Evolutionary conservation across 192 early-diverging fungal genomes (phyloP).

Genomic region (Entomortierella chlamydospora): DNA sequence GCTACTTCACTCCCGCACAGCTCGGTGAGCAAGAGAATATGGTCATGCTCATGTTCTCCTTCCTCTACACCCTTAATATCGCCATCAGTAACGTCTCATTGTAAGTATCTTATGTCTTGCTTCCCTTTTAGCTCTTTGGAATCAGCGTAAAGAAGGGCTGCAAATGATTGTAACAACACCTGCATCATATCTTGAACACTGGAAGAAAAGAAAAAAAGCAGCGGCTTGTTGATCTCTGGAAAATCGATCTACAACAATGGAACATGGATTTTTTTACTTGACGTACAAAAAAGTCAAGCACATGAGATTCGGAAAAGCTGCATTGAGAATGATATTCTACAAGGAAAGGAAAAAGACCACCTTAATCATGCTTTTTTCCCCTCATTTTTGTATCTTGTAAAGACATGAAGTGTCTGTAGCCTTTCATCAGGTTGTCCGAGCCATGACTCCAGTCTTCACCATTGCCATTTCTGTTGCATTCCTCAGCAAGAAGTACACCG

Average conservation of each 20-base stretch:
- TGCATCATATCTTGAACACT: too few species aligned
- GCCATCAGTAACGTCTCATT: conserved; percentile 88
- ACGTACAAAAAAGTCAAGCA: too few species aligned
- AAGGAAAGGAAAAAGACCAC: too few species aligned
- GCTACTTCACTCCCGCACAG: conserved; percentile 63
- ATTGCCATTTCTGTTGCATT: conserved; percentile 72
- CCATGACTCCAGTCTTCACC: conserved; percentile 88
- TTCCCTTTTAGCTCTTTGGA: not conserved
- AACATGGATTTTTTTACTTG: too few species aligned
- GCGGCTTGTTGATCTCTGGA: too few species aligned
- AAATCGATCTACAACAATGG: too few species aligned
- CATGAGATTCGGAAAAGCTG: too few species aligned
- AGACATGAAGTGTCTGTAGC: conserved; percentile 50
- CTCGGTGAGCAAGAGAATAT: conserved; percentile 69
- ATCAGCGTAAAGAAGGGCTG: too few species aligned
- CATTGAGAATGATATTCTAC: not conserved
- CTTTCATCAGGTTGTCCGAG: conserved; percentile 88
- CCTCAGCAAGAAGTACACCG: conserved; percentile 65
- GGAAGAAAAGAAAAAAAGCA: conserved; percentile 5
- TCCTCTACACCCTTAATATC: conserved; percentile 92
- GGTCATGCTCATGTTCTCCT: conserved; percentile 81
- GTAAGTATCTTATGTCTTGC: conserved; percentile 57
- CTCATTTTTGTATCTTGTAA: not conserved
- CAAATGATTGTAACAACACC: too few species aligned
- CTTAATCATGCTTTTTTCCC: too few species aligned